Evolutionary conservation across 1,139 yeast species (phyloP).

Genomic region (Kurtzmaniella quercitrusa): DNA sequence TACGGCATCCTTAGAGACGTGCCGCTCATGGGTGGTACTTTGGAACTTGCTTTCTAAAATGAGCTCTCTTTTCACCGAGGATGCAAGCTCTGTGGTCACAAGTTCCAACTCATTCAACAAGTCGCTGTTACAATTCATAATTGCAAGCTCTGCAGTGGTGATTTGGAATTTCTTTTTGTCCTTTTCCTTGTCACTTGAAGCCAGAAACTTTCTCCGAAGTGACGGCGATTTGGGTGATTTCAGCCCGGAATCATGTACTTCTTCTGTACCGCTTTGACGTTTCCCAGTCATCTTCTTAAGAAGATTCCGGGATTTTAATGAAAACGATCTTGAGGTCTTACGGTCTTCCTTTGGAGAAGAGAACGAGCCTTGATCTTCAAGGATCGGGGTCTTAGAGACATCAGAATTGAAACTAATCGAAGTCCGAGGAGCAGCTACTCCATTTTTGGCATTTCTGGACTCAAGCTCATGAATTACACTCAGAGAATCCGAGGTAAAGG

Average conservation of each 20-base stretch:
- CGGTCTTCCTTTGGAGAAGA: constrained; percentile 1
- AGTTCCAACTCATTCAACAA: constrained; percentile 60
- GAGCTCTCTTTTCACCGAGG: constrained; percentile 65
- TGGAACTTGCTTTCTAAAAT: constrained; percentile 47
- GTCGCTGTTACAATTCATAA: constrained; percentile 55
- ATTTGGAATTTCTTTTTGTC: constrained; percentile 22
- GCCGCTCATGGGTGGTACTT: constrained; percentile 10
- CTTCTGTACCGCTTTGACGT: constrained; percentile 1
- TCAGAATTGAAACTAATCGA: constrained; percentile 1
- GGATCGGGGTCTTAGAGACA: constrained; percentile 6
- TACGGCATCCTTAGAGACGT: constrained; percentile 11
- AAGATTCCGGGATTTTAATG: constrained; percentile 6
- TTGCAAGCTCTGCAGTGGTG: constrained; percentile 57
- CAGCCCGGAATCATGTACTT: background rate
- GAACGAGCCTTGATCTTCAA: constrained; percentile 3
- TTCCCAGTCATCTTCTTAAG: constrained; percentile 5
- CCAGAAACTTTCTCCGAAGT: background rate
- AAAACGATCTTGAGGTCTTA: constrained; percentile 4
- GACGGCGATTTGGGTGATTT: constrained; percentile 1
- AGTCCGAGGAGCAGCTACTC: background rate
- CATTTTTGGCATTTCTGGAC: background rate
- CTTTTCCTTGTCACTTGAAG: constrained; percentile 4
- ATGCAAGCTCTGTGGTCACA: constrained; percentile 68
- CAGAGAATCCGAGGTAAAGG: constrained; percentile 5
- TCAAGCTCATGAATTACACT: constrained; percentile 1